Evolutionary conservation across 192 early-diverging fungal species (phyloP).

Genomic region (Nowakowskiella sp.): DNA sequence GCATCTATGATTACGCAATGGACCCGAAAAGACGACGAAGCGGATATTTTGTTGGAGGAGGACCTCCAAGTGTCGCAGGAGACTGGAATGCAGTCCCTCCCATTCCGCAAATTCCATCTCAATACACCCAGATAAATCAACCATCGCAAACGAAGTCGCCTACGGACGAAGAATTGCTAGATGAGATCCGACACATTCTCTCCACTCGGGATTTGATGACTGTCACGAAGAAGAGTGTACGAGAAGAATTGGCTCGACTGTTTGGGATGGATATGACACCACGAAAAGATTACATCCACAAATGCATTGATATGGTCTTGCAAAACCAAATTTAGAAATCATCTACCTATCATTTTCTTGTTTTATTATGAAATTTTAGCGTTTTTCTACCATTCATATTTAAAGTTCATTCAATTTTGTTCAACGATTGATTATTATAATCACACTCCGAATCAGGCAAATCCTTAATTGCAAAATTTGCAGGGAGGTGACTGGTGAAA

Average conservation of each 20-base stretch:
- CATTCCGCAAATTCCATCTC: constrained; percentile 22
- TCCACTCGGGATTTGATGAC: constrained; percentile 76
- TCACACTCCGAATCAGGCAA: too few relatives aligned
- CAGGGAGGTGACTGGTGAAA: too few relatives aligned
- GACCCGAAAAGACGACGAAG: constrained; percentile 29
- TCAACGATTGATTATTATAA: too few relatives aligned
- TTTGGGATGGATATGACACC: constrained; percentile 68
- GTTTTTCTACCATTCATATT: too few relatives aligned
- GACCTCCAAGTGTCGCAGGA: constrained; percentile 8
- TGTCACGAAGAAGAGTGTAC: constrained; percentile 81
- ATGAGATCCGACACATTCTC: constrained; percentile 66
- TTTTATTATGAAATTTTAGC: too few relatives aligned
- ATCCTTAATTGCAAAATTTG: too few relatives aligned
- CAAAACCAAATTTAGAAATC: constrained; percentile 35
- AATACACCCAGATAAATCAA: neutral
- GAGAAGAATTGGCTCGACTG: constrained; percentile 59
- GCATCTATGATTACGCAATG: too few relatives aligned
- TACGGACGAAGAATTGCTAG: constrained; percentile 59
- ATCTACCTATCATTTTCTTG: too few relatives aligned
- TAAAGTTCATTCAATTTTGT: too few relatives aligned
- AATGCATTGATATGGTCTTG: constrained; percentile 55
- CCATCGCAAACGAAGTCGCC: constrained; percentile 15
- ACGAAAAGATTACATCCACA: constrained; percentile 74
- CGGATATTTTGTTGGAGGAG: constrained; percentile 50
- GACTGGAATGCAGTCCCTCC: neutral